Percentiles rank a stretch among this genome's conserved stretches.
These are phyloP conservation scores for Taphrina confusa DNA, from an alignment of 1,139 yeast genomes.

Conservation along the genomic window DNA sequence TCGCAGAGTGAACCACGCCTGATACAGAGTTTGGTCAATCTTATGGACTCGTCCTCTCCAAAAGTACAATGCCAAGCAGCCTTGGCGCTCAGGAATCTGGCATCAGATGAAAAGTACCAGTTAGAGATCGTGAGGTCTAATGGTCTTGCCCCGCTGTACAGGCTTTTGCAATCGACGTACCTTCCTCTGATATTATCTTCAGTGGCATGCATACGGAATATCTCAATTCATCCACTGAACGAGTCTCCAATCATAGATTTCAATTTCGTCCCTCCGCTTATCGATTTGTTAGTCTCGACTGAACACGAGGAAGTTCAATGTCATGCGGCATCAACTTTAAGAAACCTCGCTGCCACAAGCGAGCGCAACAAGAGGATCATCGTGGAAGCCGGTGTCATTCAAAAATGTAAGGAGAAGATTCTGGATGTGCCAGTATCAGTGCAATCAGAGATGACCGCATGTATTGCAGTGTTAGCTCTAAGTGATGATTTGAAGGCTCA, in stretches of 20 bases:
- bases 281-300: constrained; percentile 74
- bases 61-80: constrained; percentile 99
- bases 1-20: constrained; percentile 93
- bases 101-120: constrained; percentile 87
- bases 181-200: constrained; percentile 93
- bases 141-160: constrained; percentile 88
- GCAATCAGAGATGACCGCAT: constrained; percentile 94
- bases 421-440: constrained; percentile 73
- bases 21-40: constrained; percentile 78
- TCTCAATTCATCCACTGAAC: constrained; percentile 92
- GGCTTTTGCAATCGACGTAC: constrained; percentile 81
- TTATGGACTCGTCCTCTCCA: constrained; percentile 86
- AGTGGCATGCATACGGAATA: constrained; percentile 95
- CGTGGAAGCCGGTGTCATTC: constrained; percentile 93
- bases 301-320: constrained; percentile 96
- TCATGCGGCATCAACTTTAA: constrained; percentile 91
- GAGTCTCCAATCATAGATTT: constrained; percentile 95
- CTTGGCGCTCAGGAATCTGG: constrained; percentile 88
- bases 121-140: constrained; percentile 93
- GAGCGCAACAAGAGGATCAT: constrained; percentile 91
- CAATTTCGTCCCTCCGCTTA: constrained; percentile 88
- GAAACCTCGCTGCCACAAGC: constrained; percentile 93
- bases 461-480: constrained; percentile 92
- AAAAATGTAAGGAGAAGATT: constrained; percentile 86
- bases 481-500: constrained; percentile 93